phyloP scores from a whole-genome alignment of 305 asterid species.

The Caryopteris hybrid region DNA sequence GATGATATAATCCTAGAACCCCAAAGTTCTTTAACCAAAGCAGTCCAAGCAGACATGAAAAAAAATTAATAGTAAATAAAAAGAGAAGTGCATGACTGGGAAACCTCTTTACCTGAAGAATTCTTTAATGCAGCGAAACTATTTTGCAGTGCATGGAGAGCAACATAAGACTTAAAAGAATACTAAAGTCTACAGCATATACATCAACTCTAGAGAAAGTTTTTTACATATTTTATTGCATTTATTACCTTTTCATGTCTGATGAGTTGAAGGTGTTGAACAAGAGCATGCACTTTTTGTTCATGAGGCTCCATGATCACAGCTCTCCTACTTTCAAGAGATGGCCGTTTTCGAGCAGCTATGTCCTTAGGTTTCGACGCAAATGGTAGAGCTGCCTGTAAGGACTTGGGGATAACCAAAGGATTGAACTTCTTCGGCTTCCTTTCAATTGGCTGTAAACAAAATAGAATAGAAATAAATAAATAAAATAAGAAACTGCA shows the following conservation, averaged over 20 bases:
- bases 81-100: too few relatives aligned
- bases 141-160: neutral
- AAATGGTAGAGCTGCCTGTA: conserved; percentile 75
- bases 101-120: neutral
- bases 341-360: conserved; percentile 40
- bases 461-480: neutral
- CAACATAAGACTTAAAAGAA: neutral
- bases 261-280: conserved; percentile 69
- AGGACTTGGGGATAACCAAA: conserved; percentile 68
- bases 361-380: conserved; percentile 70
- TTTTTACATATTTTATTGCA: neutral
- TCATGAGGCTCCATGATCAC: conserved; percentile 86
- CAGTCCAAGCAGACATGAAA: too few relatives aligned
- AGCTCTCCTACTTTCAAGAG: conserved; percentile 57
- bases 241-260: conserved; percentile 59
- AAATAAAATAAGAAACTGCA: neutral
- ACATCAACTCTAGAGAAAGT: too few relatives aligned
- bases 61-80: too few relatives aligned
- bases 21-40: neutral
- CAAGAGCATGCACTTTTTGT: conserved; percentile 57
- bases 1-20: neutral
- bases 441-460: conserved; percentile 72
- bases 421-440: conserved; percentile 82
- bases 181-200: neutral
- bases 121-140: neutral